Evolutionary conservation across 371 early-diverging fungal species (phyloP).

Genomic region (Umbelopsis sp.): DNA sequence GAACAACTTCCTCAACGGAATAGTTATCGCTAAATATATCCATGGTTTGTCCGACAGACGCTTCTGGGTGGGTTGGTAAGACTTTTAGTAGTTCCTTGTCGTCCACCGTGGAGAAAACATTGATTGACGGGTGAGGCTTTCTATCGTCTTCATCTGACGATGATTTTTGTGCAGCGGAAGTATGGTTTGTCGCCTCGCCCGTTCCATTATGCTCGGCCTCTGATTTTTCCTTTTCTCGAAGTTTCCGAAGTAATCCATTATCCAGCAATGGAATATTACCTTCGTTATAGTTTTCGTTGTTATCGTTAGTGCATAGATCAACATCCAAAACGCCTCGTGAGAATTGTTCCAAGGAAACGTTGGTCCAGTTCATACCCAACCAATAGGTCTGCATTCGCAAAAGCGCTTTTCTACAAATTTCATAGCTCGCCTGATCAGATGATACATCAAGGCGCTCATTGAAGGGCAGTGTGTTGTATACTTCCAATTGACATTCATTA

Average conservation of each 20-base stretch:
- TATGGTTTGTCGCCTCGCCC: not conserved
- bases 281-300: slow-evolving; percentile 6
- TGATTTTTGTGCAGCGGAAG: not conserved
- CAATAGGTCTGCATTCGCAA: slow-evolving; percentile 5
- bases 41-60: not conserved
- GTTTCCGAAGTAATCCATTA: slow-evolving; percentile 6
- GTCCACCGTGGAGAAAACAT: not conserved
- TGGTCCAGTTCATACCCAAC: slow-evolving; percentile 17
- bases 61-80: not conserved
- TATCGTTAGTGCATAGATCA: not conserved
- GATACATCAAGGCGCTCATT: slow-evolving; percentile 12
- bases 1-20: not conserved
- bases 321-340: slow-evolving; percentile 1
- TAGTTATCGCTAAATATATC: not conserved
- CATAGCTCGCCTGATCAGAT: slow-evolving; percentile 11
- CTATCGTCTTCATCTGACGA: not conserved
- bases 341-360: slow-evolving; percentile 5
- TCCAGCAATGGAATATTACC: slow-evolving; percentile 13
- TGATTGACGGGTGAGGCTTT: not conserved
- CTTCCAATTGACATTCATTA: not conserved
- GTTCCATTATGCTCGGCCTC: not conserved
- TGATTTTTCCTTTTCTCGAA: not conserved
- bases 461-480: slow-evolving; percentile 1
- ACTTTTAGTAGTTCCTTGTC: not conserved
- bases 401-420: slow-evolving; percentile 3